Evolutionary conservation across 2,329 filamentous ascomycete species (phyloP), one percentile per base, ranked within the genome.

Genomic region (Botrytis cinerea): DNA sequence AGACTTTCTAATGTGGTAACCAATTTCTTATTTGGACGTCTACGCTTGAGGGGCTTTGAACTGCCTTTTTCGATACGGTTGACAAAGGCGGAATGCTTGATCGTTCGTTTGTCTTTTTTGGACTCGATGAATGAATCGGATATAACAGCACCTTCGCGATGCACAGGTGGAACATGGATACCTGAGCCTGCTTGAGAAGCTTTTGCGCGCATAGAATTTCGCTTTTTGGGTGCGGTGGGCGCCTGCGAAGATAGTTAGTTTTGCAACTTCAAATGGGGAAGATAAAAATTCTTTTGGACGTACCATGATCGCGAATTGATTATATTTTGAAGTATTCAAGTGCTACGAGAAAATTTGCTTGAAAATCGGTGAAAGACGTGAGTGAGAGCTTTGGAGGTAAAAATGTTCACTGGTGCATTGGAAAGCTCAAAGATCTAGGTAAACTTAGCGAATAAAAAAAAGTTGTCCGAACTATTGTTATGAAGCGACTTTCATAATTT

Each of bases 21-120:
- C 61, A 97, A 89, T 82, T 97, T 96, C 82, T 94, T 95, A 75
- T 86, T 88, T 0, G 93, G 90, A 7, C 91, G 84, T 76, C 92
- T 86, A 12, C 90, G 87, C 81, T 91, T 91, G n/a, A 86, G 84
- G 14, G 86, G 82, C 80, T 87, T 89, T 71, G 82, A 81, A 71
- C 82, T 78, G 74, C 84, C 83, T 77, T 94, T 93, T 77, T 90
- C 85, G 78, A 97, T 92, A 76, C 91, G 92, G 32, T 90, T 91
- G 43, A 97, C 85, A 76, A 98, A 94, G 22, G 90, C 84, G 0
- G 92, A 92, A 85, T 93, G 93, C 81, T 94, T 95, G 78, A 97
- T 93, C 48, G 87, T 84, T 38, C 91, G 92, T 85, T 95, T 97
- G 84, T 97, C 93, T 80, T 89, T 91, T 83, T 98, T 98, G 76